Conservation (phyloP, 2,329 filamentous ascomycete genomes). For the Trichothecium roseum region DNA sequence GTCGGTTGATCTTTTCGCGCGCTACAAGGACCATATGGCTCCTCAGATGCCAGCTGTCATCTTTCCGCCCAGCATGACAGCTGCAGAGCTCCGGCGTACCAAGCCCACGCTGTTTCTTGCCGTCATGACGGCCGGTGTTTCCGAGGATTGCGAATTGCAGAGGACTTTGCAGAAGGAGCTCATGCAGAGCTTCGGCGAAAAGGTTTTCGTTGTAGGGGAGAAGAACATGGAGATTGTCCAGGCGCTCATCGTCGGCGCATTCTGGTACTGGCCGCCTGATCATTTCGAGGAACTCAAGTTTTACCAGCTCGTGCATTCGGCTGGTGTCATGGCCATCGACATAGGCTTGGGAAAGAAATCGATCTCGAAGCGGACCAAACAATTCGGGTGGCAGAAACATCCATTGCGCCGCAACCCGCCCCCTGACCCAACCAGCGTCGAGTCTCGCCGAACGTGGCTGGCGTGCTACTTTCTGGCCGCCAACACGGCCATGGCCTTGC, state of each 20-base stretch:
- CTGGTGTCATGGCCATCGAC: constrained; percentile 73
- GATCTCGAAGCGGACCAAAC: constrained; percentile 8
- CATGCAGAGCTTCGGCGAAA: constrained; percentile 63
- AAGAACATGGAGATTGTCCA: constrained; percentile 80
- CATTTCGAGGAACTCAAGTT: constrained; percentile 81
- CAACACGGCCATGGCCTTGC: constrained; percentile 51
- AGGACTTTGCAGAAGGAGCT: constrained; percentile 55
- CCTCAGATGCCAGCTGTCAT: constrained; percentile 53
- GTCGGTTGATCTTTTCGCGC: constrained; percentile 43
- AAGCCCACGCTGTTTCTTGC: constrained; percentile 62
- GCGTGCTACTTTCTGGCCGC: constrained; percentile 48
- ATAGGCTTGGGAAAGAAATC: constrained; percentile 55
- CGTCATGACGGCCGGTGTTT: constrained; percentile 55
- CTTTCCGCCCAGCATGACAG: constrained; percentile 43
- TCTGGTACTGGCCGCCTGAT: constrained; percentile 80
- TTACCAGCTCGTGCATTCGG: constrained; percentile 76
- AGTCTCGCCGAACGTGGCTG: constrained; percentile 48
- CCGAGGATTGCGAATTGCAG: constrained; percentile 46
- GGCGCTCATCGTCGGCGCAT: constrained; percentile 60
- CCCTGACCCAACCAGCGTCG: constrained; percentile 42
- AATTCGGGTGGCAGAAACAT: constrained; percentile 27
- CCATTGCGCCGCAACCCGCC: constrained; percentile 28
- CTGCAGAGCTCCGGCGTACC: constrained; percentile 41
- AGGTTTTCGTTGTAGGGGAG: constrained; percentile 62
- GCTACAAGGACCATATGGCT: constrained; percentile 50